A percentile compares a stretch with the other conserved stretches of the same genome.
These are phyloP conservation scores for Parachlorella kessleri DNA, from an alignment of 139 green algal species.

Conservation along the genomic window DNA sequence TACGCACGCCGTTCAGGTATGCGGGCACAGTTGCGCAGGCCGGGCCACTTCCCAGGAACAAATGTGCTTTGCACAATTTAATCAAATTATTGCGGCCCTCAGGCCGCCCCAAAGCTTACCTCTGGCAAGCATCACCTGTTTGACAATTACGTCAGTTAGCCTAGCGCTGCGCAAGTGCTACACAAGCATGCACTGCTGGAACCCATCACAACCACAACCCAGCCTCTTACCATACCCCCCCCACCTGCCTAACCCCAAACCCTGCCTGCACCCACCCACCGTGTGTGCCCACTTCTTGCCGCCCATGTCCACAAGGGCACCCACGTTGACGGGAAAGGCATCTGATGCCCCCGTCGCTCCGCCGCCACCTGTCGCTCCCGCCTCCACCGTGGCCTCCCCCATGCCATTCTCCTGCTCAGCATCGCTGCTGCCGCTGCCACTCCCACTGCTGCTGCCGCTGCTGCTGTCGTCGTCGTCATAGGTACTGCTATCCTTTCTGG, in stretches of 20 bases:
- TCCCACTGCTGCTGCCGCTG: background rate
- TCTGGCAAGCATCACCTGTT: too few relatives aligned
- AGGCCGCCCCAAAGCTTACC: too few relatives aligned
- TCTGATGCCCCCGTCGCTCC: background rate
- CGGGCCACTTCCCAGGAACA: background rate
- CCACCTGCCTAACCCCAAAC: too few relatives aligned
- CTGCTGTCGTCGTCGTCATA: too few relatives aligned
- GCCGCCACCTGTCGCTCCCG: background rate
- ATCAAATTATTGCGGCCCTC: too few relatives aligned
- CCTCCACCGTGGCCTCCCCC: too few relatives aligned
- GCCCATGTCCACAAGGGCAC: constrained; percentile 55
- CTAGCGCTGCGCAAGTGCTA: too few relatives aligned
- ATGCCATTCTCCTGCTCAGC: background rate
- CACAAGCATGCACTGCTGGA: too few relatives aligned
- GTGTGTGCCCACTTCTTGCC: constrained; percentile 72
- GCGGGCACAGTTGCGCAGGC: background rate
- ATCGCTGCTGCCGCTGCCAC: background rate
- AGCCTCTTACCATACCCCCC: background rate
- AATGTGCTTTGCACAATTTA: background rate
- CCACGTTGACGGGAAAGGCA: background rate
- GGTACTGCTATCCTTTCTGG: too few relatives aligned
- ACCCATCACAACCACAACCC: too few relatives aligned
- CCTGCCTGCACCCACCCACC: constrained; percentile 14
- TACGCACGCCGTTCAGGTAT: background rate
- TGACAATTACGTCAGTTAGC: too few relatives aligned